Base-by-base conservation (phyloP, 2,329 filamentous ascomycete species). In the Clarireedia paspali region DNA sequence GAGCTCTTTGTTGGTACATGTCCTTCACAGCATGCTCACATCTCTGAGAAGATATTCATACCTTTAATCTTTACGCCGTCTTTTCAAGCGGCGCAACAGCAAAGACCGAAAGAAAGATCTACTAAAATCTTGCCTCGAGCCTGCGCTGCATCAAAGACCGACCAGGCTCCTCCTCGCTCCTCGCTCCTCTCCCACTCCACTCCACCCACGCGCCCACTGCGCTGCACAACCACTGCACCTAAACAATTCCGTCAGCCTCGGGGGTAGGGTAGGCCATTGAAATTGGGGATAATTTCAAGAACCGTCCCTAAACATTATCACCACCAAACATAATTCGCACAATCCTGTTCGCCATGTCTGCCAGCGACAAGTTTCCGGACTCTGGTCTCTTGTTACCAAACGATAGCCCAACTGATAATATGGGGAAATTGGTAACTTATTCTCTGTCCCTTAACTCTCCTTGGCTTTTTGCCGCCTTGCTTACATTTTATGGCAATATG, bases 371-470 rank as follows among this genome's bases (percentile, higher is more conserved):
- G 50, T 67, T 66, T 53, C 62, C 59, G 27, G 56, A 62, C 47
- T 57, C 56, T 15, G 80, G 80, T 66, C 76, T 85, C 65, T 74
- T 77, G 67, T 75, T 80, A 63, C 68, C 27, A 30, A 30, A 74
- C 60, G 77, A 62, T 34, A 56, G 64, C 24, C 56, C 53, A 36
- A 42, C 56, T 23, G 74, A 73, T 59, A 74, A 70, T 63, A 77
- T 84, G 74, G 79, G 81, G 62, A 79, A 77, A 67, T 73, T 84
- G 74, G 82, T 85, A 76, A 75, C 78, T 60, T 48, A 40, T 36
- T 54, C 39, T 48, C 55, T 55, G 55, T 56, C 27, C 50, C 20
- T 39, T 47, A 42, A 47, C 45, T 47, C 39, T 57, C 47, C 55
- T 57, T 49, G 63, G 12, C 44, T 55, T 51, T 6, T 6, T 62